These are phyloP conservation scores for Schizothecium vesticola DNA, from an alignment of 495 filamentous ascomycete genomes.

Conservation along the genomic window DNA sequence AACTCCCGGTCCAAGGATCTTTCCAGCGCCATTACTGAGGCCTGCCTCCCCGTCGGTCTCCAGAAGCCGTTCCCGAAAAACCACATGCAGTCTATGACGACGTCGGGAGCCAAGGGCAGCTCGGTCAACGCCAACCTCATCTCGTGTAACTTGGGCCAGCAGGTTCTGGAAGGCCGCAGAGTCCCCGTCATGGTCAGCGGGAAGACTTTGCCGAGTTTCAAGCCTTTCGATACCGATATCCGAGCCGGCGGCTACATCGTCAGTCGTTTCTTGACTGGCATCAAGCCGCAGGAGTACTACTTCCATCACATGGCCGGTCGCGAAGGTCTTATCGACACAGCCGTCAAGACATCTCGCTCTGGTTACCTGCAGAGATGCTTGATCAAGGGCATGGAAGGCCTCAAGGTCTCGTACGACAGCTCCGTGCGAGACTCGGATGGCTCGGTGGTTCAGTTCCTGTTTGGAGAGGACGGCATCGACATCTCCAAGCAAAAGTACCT, in stretches of 20 bases:
- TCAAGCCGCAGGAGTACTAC: slow-evolving; percentile 96
- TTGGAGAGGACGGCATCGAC: slow-evolving; percentile 94
- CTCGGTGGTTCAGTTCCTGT: slow-evolving; percentile 88
- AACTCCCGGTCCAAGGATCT: slow-evolving; percentile 65
- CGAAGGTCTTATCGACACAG: slow-evolving; percentile 98
- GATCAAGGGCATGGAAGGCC: slow-evolving; percentile 98
- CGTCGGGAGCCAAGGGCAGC: slow-evolving; percentile 90
- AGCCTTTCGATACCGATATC: slow-evolving; percentile 80
- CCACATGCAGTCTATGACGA: slow-evolving; percentile 99
- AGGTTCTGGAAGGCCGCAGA: slow-evolving; percentile 89
- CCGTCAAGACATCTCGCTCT: slow-evolving; percentile 94
- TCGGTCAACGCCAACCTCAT: slow-evolving; percentile 94
- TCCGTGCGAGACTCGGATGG: slow-evolving; percentile 93
- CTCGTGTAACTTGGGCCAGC: slow-evolving; percentile 95
- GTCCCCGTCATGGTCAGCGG: slow-evolving; percentile 98
- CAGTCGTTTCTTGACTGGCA: slow-evolving; percentile 95
- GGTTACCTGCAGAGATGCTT: slow-evolving; percentile 97
- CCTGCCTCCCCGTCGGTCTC: slow-evolving; percentile 75
- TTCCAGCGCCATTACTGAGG: slow-evolving; percentile 70
- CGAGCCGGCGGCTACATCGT: slow-evolving; percentile 92
- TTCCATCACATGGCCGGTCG: slow-evolving; percentile 99
- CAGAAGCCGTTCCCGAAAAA: slow-evolving; percentile 92
- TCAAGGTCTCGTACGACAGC: slow-evolving; percentile 86
- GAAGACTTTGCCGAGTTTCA: slow-evolving; percentile 93
- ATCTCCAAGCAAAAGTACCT: slow-evolving; percentile 92